Conservation (phyloP, 768 basidiomycete genomes). For the Baorangia bicolor region DNA sequence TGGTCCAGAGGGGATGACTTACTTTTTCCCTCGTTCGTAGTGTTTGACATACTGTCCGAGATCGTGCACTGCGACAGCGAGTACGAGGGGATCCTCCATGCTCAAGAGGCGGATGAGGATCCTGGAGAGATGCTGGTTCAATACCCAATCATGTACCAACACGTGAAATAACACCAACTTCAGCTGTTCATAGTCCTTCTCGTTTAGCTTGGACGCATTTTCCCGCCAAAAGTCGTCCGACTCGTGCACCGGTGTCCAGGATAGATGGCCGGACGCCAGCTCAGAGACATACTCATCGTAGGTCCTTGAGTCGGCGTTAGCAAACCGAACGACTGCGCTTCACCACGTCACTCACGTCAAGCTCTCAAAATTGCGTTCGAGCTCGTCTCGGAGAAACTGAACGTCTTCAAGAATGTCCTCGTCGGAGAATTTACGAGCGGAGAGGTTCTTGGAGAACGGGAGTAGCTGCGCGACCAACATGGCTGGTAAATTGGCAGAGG, state of each 20-base stretch:
- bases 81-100: conserved; percentile 66
- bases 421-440: conserved; percentile 86
- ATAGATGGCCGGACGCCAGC: conserved; percentile 82
- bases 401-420: conserved; percentile 95
- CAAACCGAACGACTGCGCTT: not conserved
- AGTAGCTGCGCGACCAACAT: conserved; percentile 89
- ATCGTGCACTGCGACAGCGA: conserved; percentile 93
- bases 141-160: not conserved
- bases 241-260: conserved; percentile 96
- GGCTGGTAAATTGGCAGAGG: conserved; percentile 82
- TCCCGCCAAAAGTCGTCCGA: conserved; percentile 98
- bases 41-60: conserved; percentile 93
- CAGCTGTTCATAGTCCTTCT: conserved; percentile 78
- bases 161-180: conserved; percentile 49
- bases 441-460: conserved; percentile 83
- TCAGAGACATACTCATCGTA: conserved; percentile 97
- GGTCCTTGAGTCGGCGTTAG: conserved; percentile 52
- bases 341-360: conserved; percentile 63
- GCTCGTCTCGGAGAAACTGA: conserved; percentile 80
- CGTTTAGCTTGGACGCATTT: conserved; percentile 84
- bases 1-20: conserved; percentile 22
- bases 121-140: conserved; percentile 40
- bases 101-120: conserved; percentile 69
- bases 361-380: conserved; percentile 83
- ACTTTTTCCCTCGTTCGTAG: conserved; percentile 92